Base-by-base conservation (phyloP, 225 moss, liverwort and hornwort species). In the Polytrichum commune region DNA sequence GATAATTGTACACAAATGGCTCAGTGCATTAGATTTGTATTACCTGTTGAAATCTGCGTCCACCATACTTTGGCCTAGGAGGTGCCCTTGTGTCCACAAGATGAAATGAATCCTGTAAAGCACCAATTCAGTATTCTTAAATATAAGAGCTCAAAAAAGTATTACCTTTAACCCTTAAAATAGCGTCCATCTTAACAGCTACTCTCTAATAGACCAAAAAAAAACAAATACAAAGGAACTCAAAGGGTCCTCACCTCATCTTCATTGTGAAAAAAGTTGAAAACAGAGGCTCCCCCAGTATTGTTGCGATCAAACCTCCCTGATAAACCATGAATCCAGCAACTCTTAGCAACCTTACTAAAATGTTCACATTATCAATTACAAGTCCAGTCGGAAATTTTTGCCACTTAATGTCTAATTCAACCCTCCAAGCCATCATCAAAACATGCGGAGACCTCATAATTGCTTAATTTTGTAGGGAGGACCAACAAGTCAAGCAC, bases 41-140 rank as follows among this genome's bases (percentile, higher is more conserved):
- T 67, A 87, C 86, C 86, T 87, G 87, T 26, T 87, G 89, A 53
- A 86, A 89, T 69, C 86, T 83, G 27, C 89, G 78, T 53, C 85
- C 89, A 29, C 89, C 89, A 32, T 89, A 89, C 73, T 89, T 89
- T 2, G 89, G 89, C 63, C 89, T 77, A 19, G 85, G 85, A n/a
- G 89, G 78, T 53, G 89, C 81, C 22, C 89, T 81, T 7, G 89
- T 85, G 73, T 89, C 89, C n/a, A 89, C 89, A 8, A 89, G 76
- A 77, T 89, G 89, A 54, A 89, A 89, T 1, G 85, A 85, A 72
- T 89, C 86, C 84, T 86, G 82, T 56, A 28, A 27, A n/a, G 64
- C 29, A 69, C 60, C 66, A 68, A 18, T 53, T 28, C 18, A 28
- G 9, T 9, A 27, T 5, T 28, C 23, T 26, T 27, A 46, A 46